Base-by-base conservation (phyloP, 108 stramenopile genomes). In the Skeletonema costatum region DNA sequence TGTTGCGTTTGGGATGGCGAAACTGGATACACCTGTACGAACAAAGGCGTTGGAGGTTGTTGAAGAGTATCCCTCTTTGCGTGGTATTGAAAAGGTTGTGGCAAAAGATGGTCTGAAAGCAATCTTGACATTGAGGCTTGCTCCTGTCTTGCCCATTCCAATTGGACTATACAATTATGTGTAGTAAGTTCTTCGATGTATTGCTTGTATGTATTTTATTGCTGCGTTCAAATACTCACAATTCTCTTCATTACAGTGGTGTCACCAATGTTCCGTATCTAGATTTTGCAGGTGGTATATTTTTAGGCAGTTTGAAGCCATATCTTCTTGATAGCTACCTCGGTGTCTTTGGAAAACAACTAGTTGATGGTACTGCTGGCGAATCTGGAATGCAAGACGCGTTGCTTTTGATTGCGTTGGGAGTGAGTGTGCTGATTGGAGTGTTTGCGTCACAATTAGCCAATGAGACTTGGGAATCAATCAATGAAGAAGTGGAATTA, bases 111-210 rank as follows among this genome's bases (percentile, higher is more conserved):
- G 93, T 12, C 76, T 97, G 25, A 95, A 96, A 84, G 94, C 98
- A 7, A 94, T 98, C 41, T 72, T 98, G 65, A 97, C 96, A 9
- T 74, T 97, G 12, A 87, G 98, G 59, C 82, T 98, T 64, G 96
- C 98, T 30, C 96, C 96, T 11, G 80, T 98, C 32, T 73, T 98
- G 59, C 98, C 96, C 10, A 97, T 98, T 63, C 97, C 97, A 10
- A 84, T 98, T 19, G 98, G 97, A 31, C 68, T 92, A 68, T 98
- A 98, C 90, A 97, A 97, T 66, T 98, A 97, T 74, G 87, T 97
- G n/a, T 97, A 94, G 39, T 41, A 41, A 41, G 39, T 41, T 41
- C 11, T 11, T 12, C 39, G 12, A 41, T 41, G 39, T 12, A 35
- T 41, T 41, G 39, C 39, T 12, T 41, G 39, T 41, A 12, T 41